Conservation (phyloP, 2,329 filamentous ascomycete genomes). For the Ophiocordyceps camponoti-saundersi region DNA sequence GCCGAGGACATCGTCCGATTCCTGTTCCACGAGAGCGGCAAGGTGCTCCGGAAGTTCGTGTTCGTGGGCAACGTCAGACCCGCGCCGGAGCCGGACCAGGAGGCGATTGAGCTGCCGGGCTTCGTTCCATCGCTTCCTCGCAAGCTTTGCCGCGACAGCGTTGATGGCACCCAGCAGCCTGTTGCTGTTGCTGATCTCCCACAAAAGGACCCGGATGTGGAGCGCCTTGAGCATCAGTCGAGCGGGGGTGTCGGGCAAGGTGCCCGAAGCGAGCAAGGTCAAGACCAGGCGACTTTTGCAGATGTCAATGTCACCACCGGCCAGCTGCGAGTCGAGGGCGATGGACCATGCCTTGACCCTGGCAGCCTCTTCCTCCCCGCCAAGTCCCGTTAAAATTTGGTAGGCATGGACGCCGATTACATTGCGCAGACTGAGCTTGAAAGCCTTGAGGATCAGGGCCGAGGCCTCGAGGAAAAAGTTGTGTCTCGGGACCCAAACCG, state of each 20-base stretch:
- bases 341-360: conserved; percentile 87
- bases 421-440: conserved; percentile 68
- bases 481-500: conserved; percentile 78
- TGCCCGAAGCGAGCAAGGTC: conserved; percentile 75
- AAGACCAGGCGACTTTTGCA: conserved; percentile 74
- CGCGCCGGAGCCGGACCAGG: conserved; percentile 22
- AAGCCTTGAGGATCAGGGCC: conserved; percentile 61
- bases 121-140: conserved; percentile 64
- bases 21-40: conserved; percentile 55
- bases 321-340: conserved; percentile 80
- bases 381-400: conserved; percentile 62
- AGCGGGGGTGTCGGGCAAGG: conserved; percentile 65
- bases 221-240: conserved; percentile 84
- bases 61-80: conserved; percentile 28
- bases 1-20: conserved; percentile 69
- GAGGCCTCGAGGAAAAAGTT: conserved; percentile 74
- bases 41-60: conserved; percentile 58
- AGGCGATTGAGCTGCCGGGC: conserved; percentile 48
- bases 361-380: conserved; percentile 69
- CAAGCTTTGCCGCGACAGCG: conserved; percentile 53
- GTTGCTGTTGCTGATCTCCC: conserved; percentile 52
- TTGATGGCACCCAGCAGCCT: conserved; percentile 50
- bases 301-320: conserved; percentile 77
- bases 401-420: conserved; percentile 63
- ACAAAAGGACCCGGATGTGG: conserved; percentile 77